Evolutionary conservation across 768 basidiomycete genomes (phyloP), one percentile per base, ranked within the genome.

Genomic region (Galerina marginata): DNA sequence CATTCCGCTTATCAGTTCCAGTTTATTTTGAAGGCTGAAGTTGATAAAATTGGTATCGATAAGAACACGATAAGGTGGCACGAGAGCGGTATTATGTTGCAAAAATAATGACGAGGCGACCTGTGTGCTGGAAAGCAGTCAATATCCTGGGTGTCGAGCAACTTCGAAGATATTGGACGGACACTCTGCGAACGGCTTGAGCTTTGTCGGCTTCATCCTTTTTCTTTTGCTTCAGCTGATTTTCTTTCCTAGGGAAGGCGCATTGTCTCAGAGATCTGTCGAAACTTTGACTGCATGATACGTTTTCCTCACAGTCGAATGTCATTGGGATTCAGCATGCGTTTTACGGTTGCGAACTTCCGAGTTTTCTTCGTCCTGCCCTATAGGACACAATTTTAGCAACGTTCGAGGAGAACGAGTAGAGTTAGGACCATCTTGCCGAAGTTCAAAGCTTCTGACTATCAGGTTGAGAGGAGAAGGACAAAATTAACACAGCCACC

Each of bases 41-140:
- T 99, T 99, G 83, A 99, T 99, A 67, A 99, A 99, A 74, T 99
- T 99, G 72, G 97, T 99, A 75, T 99, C 97, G 61, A 99, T 94
- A 40, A 99, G 86, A 26, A 99, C 93, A 16, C 96, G 88, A 72
- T 99, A 99, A 3, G 97, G 97, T 0, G 97, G 97, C 0, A 93
- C 96, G 48, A 99, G 91, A 16, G 97, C 91, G 20, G 91, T 89
- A 74, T 99, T 99, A 74, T 99, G 97, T 4, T 91, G 88, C 43
- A 99, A 82, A 81, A 98, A 98, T 66, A 98, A 81, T 16, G 95
- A 94, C 33, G 95, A 92, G n/a, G 95, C 88, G 44, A 91, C 82
- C 70, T 93, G 91, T 3, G 91, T 86, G 47, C 95, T 96, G 15
- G 39, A 40, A 25, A 16, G n/a, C 37, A 40, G 49, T 60, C 42